phyloP scores from a whole-genome alignment of 2,329 filamentous ascomycete species.

The Elsinoe ampelina region DNA sequence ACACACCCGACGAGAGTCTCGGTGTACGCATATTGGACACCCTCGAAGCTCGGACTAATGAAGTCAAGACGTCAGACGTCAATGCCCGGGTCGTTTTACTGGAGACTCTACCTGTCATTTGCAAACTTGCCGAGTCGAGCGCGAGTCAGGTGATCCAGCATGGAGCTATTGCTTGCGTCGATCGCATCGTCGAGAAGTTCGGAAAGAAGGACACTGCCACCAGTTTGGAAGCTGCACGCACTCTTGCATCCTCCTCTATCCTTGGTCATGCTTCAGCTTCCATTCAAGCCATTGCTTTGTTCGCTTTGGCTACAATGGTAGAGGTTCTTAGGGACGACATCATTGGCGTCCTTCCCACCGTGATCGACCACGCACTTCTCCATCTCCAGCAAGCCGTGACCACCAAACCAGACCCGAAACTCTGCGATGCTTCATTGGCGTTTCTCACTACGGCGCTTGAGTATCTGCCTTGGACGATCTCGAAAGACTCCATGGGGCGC shows the following conservation, averaged over 20 bases:
- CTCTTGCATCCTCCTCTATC: slow-evolving; percentile 66
- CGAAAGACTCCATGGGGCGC: slow-evolving; percentile 60
- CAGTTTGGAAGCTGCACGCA: slow-evolving; percentile 64
- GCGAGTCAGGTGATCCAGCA: slow-evolving; percentile 65
- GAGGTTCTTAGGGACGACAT: slow-evolving; percentile 81
- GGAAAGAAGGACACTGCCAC: slow-evolving; percentile 80
- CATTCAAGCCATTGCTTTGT: slow-evolving; percentile 71
- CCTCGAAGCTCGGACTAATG: slow-evolving; percentile 68
- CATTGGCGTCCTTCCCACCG: slow-evolving; percentile 68
- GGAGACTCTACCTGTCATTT: slow-evolving; percentile 68
- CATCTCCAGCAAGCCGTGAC: slow-evolving; percentile 59
- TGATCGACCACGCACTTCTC: slow-evolving; percentile 61
- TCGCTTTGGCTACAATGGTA: slow-evolving; percentile 81
- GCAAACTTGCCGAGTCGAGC: slow-evolving; percentile 62
- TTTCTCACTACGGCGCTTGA: slow-evolving; percentile 72
- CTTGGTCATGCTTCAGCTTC: slow-evolving; percentile 64
- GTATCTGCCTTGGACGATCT: slow-evolving; percentile 82
- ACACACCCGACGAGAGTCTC: slow-evolving; percentile 60
- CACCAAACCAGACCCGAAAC: slow-evolving; percentile 45
- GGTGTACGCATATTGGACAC: slow-evolving; percentile 72
- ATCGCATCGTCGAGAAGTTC: slow-evolving; percentile 89
- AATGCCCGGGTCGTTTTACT: slow-evolving; percentile 62
- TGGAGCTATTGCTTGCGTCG: slow-evolving; percentile 78
- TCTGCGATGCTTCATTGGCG: slow-evolving; percentile 76
- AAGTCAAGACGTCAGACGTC: slow-evolving; percentile 59